Percentiles rank a stretch among this genome's conserved stretches.
Evolutionary conservation across 2,329 filamentous ascomycete species (phyloP).

Genomic region (Rachicladosporium sp.): DNA sequence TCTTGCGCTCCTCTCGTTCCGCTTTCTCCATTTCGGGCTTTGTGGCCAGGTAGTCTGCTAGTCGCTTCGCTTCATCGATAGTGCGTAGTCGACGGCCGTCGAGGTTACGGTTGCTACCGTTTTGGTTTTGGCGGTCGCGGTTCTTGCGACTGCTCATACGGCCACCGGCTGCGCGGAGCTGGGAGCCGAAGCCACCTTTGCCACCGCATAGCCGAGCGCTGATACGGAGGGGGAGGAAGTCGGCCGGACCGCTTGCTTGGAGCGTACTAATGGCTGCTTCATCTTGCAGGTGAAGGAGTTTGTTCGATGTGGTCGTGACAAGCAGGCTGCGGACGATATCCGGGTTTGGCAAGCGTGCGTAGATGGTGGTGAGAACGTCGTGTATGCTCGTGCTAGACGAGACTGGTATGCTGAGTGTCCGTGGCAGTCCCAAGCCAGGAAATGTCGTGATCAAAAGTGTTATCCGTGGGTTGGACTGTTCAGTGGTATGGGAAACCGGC

Average conservation of each 20-base stretch:
- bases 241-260: slow-evolving; percentile 37
- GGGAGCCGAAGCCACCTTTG: slow-evolving; percentile 95
- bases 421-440: slow-evolving; percentile 65
- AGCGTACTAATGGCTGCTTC: slow-evolving; percentile 47
- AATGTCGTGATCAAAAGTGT: slow-evolving; percentile 82
- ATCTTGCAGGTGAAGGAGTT: slow-evolving; percentile 49
- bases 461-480: slow-evolving; percentile 27
- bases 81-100: slow-evolving; percentile 84
- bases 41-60: slow-evolving; percentile 87
- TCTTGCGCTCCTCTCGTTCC: slow-evolving; percentile 74
- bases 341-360: slow-evolving; percentile 45
- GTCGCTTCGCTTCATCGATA: slow-evolving; percentile 84
- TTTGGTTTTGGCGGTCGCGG: slow-evolving; percentile 59
- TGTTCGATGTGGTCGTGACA: slow-evolving; percentile 71
- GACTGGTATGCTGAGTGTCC: slow-evolving; percentile 70
- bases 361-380: slow-evolving; percentile 52
- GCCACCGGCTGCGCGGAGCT: slow-evolving; percentile 88
- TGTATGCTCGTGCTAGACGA: slow-evolving; percentile 51
- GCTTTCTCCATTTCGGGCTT: slow-evolving; percentile 96
- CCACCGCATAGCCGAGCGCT: slow-evolving; percentile 72
- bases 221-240: slow-evolving; percentile 75
- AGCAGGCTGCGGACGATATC: slow-evolving; percentile 46
- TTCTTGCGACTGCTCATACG: slow-evolving; percentile 95
- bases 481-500: no score
- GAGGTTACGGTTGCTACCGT: slow-evolving; percentile 83